These are phyloP conservation scores for Ophiostoma triangulosporum DNA, from an alignment of 2,329 filamentous ascomycete species.

Conservation along the genomic window DNA sequence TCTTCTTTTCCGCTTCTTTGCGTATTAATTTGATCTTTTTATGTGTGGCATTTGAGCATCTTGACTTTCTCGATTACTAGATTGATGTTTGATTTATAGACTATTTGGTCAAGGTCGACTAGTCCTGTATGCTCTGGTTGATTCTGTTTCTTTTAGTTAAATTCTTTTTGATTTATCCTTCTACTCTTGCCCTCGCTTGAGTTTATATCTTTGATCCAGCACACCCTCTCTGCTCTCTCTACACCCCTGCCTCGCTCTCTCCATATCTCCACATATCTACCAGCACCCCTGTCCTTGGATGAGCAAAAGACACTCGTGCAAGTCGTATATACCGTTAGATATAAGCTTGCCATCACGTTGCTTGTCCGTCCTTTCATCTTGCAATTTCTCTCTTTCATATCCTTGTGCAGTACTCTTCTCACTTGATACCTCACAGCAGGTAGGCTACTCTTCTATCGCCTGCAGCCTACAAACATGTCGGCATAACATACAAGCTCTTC, in stretches of 20 bases:
- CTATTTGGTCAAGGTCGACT: neutral
- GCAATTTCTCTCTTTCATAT: neutral
- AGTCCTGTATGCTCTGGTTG: neutral
- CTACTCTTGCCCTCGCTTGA: too few relatives aligned
- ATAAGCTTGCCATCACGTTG: neutral
- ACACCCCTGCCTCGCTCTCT: constrained; percentile 1
- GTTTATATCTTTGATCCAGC: neutral
- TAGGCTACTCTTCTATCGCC: neutral
- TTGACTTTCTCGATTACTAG: neutral
- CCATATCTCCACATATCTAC: constrained; percentile 2
- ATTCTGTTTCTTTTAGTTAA: too few relatives aligned
- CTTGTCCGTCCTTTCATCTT: neutral
- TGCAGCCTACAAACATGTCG: neutral
- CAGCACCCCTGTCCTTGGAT: constrained; percentile 3
- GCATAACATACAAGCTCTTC: neutral
- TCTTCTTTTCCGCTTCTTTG: neutral
- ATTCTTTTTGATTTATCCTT: neutral
- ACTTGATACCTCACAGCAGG: neutral
- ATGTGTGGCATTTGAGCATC: too few relatives aligned
- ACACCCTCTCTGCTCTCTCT: neutral
- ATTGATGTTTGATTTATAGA: neutral
- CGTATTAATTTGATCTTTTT: neutral
- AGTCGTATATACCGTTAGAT: neutral
- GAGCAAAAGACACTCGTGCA: neutral
- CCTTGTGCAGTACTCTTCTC: neutral